These are phyloP conservation scores for Rhizophagus prolifer DNA, from an alignment of 192 early-diverging fungal genomes.

Conservation along the genomic window DNA sequence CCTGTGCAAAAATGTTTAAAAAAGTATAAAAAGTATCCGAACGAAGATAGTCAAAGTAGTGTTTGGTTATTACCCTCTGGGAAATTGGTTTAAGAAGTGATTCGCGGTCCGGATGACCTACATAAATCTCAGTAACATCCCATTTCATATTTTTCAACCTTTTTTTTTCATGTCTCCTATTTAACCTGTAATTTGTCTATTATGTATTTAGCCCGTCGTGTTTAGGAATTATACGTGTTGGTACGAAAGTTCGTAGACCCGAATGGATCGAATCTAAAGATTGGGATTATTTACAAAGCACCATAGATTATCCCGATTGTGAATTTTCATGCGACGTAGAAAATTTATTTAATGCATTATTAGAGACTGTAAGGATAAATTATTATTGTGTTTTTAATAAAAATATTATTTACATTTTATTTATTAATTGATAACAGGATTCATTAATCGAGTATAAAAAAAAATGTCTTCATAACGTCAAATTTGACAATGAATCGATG, in stretches of 20 bases:
- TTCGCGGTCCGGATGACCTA: constrained; percentile 15
- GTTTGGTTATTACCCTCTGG: constrained; percentile 17
- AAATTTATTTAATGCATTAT: constrained; percentile 11
- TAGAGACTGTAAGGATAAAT: constrained; percentile 24
- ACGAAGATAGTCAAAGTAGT: constrained; percentile 13
- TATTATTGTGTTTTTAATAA: constrained; percentile 3
- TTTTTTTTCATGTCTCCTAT: not conserved
- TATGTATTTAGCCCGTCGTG: constrained; percentile 12
- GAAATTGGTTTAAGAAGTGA: constrained; percentile 11
- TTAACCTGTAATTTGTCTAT: not conserved
- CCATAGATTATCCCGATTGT: constrained; percentile 12
- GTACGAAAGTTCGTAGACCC: constrained; percentile 13
- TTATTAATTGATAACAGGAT: constrained; percentile 26
- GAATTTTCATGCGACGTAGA: too few relatives aligned
- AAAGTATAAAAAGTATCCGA: constrained; percentile 10
- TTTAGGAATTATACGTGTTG: constrained; percentile 23
- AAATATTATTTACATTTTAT: constrained; percentile 23
- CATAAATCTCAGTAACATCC: not conserved
- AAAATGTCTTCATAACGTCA: constrained; percentile 17
- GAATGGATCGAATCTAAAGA: constrained; percentile 17
- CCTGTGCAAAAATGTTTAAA: too few relatives aligned
- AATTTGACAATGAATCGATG: constrained; percentile 19
- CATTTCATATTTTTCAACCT: constrained; percentile 2
- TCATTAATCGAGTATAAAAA: constrained; percentile 21
- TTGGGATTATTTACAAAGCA: constrained; percentile 24